A percentile compares a stretch with the other conserved stretches of the same genome.
Evolutionary conservation across 2,329 filamentous ascomycete species (phyloP).

Genomic region (Zymoseptoria crescenta): DNA sequence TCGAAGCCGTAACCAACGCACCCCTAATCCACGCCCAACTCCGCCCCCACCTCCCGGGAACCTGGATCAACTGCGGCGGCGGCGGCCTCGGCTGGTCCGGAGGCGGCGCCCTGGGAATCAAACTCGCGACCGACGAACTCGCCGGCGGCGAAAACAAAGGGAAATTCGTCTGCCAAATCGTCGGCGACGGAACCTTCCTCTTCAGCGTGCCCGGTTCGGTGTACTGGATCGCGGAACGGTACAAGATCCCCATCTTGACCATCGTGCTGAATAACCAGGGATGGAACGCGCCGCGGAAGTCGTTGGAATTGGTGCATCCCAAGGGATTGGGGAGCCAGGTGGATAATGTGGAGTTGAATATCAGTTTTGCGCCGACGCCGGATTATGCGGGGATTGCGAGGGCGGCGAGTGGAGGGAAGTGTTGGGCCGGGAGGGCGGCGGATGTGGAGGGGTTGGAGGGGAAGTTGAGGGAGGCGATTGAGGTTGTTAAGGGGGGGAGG

Average conservation of each 20-base stretch:
- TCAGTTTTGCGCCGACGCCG: slow-evolving; percentile 57
- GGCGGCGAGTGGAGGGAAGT: slow-evolving; percentile 54
- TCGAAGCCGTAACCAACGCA: slow-evolving; percentile 72
- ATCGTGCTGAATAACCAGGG: slow-evolving; percentile 64
- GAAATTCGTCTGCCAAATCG: slow-evolving; percentile 56
- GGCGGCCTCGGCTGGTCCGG: slow-evolving; percentile 76
- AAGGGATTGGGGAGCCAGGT: slow-evolving; percentile 54
- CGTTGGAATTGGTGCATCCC: slow-evolving; percentile 58
- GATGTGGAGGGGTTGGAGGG: no score
- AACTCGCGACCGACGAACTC: slow-evolving; percentile 55
- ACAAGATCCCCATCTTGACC: slow-evolving; percentile 58
- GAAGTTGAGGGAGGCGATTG: slow-evolving; percentile 50
- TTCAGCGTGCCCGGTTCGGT: slow-evolving; percentile 59
- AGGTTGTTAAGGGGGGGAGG: slow-evolving; percentile 48
- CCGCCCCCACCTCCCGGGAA: slow-evolving; percentile 58
- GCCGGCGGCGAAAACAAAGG: slow-evolving; percentile 45
- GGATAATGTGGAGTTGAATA: slow-evolving; percentile 57
- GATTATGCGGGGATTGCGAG: slow-evolving; percentile 62
- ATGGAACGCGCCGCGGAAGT: slow-evolving; percentile 59
- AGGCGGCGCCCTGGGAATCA: slow-evolving; percentile 66
- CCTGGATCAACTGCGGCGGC: slow-evolving; percentile 74
- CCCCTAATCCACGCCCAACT: slow-evolving; percentile 62
- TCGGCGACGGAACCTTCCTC: slow-evolving; percentile 60
- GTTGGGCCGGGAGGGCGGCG: slow-evolving; percentile 55
- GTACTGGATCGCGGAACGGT: slow-evolving; percentile 61